A percentile compares a stretch with the other conserved stretches of the same genome.
Conservation (phyloP, 441 rosid genomes). For the Adansonia rubrostipa region DNA sequence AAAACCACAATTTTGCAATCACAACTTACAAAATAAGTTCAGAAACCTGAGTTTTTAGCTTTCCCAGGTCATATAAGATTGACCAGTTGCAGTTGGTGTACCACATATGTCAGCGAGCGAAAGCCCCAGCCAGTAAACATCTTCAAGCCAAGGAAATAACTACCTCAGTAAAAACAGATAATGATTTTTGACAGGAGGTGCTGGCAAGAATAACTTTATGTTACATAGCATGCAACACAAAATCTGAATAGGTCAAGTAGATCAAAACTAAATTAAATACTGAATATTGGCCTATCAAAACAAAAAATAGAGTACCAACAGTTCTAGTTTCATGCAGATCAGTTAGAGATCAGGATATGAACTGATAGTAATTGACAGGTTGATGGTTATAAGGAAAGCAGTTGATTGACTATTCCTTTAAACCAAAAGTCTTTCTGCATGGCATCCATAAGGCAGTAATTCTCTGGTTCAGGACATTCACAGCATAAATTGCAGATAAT, state of each 20-base stretch:
- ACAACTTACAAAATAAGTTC: conserved; percentile 27
- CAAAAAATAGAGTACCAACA: neutral
- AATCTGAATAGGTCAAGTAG: too few species aligned
- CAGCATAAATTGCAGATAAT: neutral
- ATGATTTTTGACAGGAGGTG: neutral
- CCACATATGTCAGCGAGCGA: neutral
- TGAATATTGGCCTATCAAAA: conserved; percentile 11
- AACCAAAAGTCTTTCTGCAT: neutral
- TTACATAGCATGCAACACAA: too few species aligned
- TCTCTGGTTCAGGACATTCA: neutral
- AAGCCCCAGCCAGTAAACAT: neutral
- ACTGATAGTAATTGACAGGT: neutral
- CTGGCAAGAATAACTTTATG: too few species aligned
- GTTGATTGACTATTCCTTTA: neutral
- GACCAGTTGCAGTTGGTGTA: conserved; percentile 15
- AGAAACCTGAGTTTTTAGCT: conserved; percentile 23
- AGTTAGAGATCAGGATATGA: neutral
- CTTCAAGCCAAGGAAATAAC: conserved; percentile 24
- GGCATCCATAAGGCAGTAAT: neutral
- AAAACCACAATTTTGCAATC: conserved; percentile 8
- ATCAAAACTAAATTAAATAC: conserved; percentile 2
- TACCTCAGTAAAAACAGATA: neutral
- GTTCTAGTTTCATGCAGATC: neutral
- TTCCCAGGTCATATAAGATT: conserved; percentile 14
- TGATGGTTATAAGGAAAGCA: neutral